Evolutionary conservation across 163 green algal species (phyloP).

Genomic region (Chlamydomonas reinhardtii): DNA sequence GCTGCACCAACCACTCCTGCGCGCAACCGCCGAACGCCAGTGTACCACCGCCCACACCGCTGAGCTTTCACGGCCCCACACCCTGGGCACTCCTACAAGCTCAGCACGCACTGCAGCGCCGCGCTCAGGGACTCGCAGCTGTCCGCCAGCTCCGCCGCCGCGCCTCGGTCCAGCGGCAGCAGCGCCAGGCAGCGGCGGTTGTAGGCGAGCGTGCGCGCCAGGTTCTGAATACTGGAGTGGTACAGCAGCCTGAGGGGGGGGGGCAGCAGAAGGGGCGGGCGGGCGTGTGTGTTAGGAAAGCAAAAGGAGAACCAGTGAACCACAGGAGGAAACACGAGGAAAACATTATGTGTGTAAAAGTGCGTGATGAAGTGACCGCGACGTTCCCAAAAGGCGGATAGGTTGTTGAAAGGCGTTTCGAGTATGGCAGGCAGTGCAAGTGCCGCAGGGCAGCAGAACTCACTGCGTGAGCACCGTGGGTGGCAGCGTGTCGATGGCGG

Average conservation of each 20-base stretch:
- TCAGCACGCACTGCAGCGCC: constrained; percentile 37
- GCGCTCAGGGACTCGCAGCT: constrained; percentile 21
- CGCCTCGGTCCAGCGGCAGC: constrained; percentile 27
- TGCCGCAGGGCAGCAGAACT: not conserved
- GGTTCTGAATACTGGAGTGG: constrained; percentile 56
- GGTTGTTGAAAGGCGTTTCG: no score
- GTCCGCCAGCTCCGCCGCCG: constrained; percentile 17
- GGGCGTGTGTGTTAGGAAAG: not conserved
- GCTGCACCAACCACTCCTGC: no score
- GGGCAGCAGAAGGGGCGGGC: no score
- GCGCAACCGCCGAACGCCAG: no score
- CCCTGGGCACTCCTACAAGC: constrained; percentile 19
- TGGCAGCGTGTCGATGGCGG: constrained; percentile 17
- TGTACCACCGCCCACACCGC: no score
- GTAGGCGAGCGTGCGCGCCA: constrained; percentile 46
- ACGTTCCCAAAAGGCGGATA: no score
- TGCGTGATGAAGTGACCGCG: no score
- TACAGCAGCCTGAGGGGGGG: constrained; percentile 44
- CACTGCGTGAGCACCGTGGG: constrained; percentile 39
- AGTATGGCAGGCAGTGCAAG: not conserved
- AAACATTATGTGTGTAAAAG: no score
- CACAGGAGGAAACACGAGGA: no score
- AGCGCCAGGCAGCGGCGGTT: constrained; percentile 46
- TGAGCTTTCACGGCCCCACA: no score
- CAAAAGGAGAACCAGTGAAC: no score